Evolutionary conservation across 768 basidiomycete genomes (phyloP).

Genomic region (Lentinula edodes): DNA sequence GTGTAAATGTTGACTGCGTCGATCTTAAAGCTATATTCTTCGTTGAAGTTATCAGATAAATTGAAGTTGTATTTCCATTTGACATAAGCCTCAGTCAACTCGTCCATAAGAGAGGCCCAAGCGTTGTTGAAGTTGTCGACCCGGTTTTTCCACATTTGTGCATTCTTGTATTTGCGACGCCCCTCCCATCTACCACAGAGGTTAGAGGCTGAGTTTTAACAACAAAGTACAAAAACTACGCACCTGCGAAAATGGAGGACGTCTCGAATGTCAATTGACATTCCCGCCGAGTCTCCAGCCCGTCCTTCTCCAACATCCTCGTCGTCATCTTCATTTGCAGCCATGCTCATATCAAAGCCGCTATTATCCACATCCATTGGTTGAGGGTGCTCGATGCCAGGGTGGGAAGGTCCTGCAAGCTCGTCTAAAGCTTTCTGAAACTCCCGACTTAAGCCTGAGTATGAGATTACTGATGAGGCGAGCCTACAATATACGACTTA

Average conservation of each 20-base stretch:
- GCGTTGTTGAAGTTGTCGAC: not conserved
- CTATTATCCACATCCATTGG: no score
- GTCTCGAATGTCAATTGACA: not conserved
- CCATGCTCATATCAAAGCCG: not conserved
- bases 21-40: not conserved
- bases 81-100: conserved; percentile 5
- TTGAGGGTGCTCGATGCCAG: no score
- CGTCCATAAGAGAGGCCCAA: conserved; percentile 9
- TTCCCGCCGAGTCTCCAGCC: not conserved
- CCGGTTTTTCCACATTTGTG: conserved; percentile 8
- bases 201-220: not conserved
- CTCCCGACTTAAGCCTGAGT: not conserved
- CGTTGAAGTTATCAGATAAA: conserved; percentile 5
- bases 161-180: conserved; percentile 2
- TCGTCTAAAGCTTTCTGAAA: not conserved
- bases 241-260: not conserved
- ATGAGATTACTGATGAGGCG: not conserved
- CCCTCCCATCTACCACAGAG: not conserved
- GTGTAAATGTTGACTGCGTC: conserved; percentile 13
- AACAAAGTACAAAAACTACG: not conserved
- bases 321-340: no score
- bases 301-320: not conserved
- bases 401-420: no score
- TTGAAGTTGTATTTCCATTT: conserved; percentile 7
- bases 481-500: not conserved